phyloP scores from a whole-genome alignment of 192 early-diverging fungal genomes.

The Gonapodya prolifera region DNA sequence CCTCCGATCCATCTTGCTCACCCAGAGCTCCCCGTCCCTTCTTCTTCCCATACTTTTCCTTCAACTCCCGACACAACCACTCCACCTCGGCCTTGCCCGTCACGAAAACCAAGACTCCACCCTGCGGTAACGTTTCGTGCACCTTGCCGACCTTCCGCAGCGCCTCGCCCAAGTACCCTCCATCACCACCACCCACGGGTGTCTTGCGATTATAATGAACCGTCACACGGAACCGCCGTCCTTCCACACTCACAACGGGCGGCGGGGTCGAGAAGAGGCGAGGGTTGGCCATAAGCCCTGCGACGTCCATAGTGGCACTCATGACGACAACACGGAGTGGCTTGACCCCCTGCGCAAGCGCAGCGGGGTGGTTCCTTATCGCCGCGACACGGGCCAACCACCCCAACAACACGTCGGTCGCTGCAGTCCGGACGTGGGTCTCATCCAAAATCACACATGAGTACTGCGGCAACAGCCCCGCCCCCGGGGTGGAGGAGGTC shows the following conservation, averaged over 20 bases:
- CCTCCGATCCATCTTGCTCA: too few species aligned
- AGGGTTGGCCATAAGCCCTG: constrained; percentile 83
- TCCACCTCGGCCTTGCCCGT: constrained; percentile 92
- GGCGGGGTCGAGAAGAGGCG: constrained; percentile 58
- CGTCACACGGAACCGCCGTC: constrained; percentile 76
- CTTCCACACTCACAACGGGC: constrained; percentile 84
- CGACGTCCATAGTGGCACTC: constrained; percentile 94
- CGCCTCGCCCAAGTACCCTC: constrained; percentile 77
- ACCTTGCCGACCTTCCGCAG: constrained; percentile 89
- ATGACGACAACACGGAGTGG: constrained; percentile 95
- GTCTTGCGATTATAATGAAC: constrained; percentile 92
- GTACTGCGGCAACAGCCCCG: constrained; percentile 83
- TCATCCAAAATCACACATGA: constrained; percentile 96
- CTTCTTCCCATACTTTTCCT: constrained; percentile 48
- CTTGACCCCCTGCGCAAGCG: constrained; percentile 25
- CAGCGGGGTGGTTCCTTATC: constrained; percentile 51
- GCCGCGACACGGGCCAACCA: constrained; percentile 82
- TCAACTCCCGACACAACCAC: constrained; percentile 59
- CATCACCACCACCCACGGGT: constrained; percentile 44
- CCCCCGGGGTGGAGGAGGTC: constrained; percentile 6
- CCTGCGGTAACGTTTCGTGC: constrained; percentile 79
- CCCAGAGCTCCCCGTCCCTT: background rate
- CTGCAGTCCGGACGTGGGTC: constrained; percentile 94
- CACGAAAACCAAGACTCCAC: constrained; percentile 89
- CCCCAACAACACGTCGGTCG: constrained; percentile 96